These are phyloP conservation scores for Luffa acutangula DNA, from an alignment of 306 rosid genomes.

Conservation along the genomic window DNA sequence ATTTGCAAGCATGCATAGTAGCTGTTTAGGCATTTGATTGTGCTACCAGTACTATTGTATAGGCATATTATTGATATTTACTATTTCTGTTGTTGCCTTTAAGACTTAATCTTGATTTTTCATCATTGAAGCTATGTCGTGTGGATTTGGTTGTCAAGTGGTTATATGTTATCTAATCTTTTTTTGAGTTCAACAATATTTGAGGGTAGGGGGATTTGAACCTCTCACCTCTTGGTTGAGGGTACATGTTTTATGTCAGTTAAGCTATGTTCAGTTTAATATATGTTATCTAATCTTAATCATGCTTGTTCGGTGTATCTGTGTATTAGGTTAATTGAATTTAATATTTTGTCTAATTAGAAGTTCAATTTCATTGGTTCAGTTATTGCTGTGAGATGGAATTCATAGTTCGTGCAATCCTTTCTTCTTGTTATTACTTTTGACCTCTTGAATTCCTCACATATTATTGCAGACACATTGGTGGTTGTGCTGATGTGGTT, in stretches of 20 bases:
- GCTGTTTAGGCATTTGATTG: not conserved
- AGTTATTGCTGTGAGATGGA: not conserved
- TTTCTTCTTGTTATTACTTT: conserved; percentile 2
- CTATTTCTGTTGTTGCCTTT: not conserved
- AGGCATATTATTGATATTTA: not conserved
- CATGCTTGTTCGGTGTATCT: not conserved
- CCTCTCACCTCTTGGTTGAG: too few species aligned
- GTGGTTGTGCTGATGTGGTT: conserved; percentile 71
- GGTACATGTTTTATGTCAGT: too few species aligned
- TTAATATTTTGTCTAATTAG: not conserved
- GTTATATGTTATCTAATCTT: not conserved
- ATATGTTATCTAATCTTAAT: not conserved
- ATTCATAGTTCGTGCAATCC: not conserved
- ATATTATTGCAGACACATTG: conserved; percentile 40
- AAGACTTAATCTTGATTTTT: not conserved
- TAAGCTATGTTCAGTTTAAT: too few species aligned
- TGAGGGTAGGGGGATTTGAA: too few species aligned
- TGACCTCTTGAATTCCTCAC: conserved; percentile 32
- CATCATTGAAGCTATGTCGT: not conserved
- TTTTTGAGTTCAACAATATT: too few species aligned
- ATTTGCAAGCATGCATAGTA: not conserved
- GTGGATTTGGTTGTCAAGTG: not conserved
- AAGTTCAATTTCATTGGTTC: not conserved
- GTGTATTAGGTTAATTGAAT: not conserved
- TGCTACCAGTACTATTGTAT: not conserved